A percentile compares a stretch with the other conserved stretches of the same genome.
Evolutionary conservation across 2,329 filamentous ascomycete species (phyloP).

Genomic region (Colletotrichum abscissum): DNA sequence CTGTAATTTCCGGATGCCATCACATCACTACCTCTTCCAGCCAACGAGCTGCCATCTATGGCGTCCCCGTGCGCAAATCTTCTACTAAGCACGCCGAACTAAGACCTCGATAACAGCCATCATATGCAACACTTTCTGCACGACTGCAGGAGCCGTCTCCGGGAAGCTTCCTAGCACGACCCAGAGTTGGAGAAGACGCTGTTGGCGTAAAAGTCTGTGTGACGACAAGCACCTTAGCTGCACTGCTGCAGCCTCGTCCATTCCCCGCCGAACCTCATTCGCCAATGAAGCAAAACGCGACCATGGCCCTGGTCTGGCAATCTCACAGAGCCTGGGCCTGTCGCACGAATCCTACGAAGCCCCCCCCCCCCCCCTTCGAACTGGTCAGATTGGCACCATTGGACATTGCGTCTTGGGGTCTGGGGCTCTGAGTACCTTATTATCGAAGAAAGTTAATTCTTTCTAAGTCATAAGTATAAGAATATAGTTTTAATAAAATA

Average conservation of each 20-base stretch:
- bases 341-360: constrained; percentile 14
- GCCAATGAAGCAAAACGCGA: background rate
- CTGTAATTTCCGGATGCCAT: constrained; percentile 33
- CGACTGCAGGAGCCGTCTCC: constrained; percentile 11
- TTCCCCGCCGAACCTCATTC: constrained; percentile 24
- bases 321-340: constrained; percentile 3
- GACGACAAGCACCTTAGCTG: constrained; percentile 20
- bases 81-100: constrained; percentile 35
- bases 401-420: background rate
- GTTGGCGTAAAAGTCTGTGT: constrained; percentile 28
- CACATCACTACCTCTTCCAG: constrained; percentile 34
- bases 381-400: background rate
- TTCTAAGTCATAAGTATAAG: no score
- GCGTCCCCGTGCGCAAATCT: constrained; percentile 39
- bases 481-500: no score
- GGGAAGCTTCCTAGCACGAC: constrained; percentile 22
- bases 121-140: constrained; percentile 1
- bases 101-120: background rate
- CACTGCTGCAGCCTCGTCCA: constrained; percentile 21
- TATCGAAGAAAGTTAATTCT: no score
- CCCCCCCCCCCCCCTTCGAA: constrained; percentile 2
- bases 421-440: no score
- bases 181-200: constrained; percentile 10
- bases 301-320: constrained; percentile 23
- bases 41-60: constrained; percentile 27